Evolutionary conservation across 768 basidiomycete species (phyloP).

Genomic region (Strobilomyces confusus): DNA sequence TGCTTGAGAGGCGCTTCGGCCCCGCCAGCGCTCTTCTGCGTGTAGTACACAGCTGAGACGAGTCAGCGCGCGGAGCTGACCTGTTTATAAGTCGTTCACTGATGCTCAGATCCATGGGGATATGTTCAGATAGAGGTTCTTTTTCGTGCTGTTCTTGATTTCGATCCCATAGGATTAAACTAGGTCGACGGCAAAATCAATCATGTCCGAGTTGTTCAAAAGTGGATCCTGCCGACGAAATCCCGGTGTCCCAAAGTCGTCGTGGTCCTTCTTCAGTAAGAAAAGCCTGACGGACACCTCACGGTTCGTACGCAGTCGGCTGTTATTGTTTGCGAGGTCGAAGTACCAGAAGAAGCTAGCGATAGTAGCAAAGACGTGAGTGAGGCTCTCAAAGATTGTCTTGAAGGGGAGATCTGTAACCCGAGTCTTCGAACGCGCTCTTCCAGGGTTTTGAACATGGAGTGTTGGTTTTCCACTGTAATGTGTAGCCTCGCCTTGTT

Average conservation of each 20-base stretch:
- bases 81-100: constrained; percentile 13
- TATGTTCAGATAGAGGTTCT: constrained; percentile 36
- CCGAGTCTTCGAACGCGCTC: not conserved
- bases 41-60: constrained; percentile 6
- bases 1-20: constrained; percentile 8
- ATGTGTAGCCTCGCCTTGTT: constrained; percentile 1
- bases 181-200: constrained; percentile 14
- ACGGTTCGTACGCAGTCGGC: not conserved
- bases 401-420: not conserved
- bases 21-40: not conserved
- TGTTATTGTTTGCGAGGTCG: not conserved
- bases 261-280: not conserved
- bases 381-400: not conserved
- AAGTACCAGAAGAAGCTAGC: constrained; percentile 10
- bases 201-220: not conserved
- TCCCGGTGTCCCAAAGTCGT: not conserved
- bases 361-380: constrained; percentile 5
- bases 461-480: not conserved
- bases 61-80: not conserved
- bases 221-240: constrained; percentile 2
- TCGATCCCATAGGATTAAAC: constrained; percentile 31
- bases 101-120: constrained; percentile 37
- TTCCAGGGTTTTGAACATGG: constrained; percentile 5
- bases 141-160: constrained; percentile 31
- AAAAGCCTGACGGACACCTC: constrained; percentile 11